phyloP scores from a whole-genome alignment of 768 basidiomycete species.

The Daedaleopsis nitida region DNA sequence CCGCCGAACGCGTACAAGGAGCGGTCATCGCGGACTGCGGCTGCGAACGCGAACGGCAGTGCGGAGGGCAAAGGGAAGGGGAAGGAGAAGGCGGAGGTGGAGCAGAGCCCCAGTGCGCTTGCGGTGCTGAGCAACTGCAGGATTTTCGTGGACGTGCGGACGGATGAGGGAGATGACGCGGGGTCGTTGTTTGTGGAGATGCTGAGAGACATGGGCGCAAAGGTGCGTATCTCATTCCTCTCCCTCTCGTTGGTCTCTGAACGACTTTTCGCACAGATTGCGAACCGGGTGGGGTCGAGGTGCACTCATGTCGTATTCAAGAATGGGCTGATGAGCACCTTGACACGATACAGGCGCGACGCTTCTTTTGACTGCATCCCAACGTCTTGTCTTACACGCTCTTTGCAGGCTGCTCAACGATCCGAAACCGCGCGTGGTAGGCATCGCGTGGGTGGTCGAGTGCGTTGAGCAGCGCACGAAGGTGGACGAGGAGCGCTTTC shows the following conservation, averaged over 20 bases:
- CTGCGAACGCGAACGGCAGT: slow-evolving; percentile 19
- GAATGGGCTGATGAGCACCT: slow-evolving; percentile 74
- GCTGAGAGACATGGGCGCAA: slow-evolving; percentile 77
- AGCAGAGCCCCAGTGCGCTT: slow-evolving; percentile 31
- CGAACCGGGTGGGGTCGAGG: slow-evolving; percentile 65
- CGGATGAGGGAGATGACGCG: slow-evolving; percentile 77
- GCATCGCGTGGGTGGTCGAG: slow-evolving; percentile 88
- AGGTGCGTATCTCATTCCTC: slow-evolving; percentile 47
- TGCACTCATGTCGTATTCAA: slow-evolving; percentile 89
- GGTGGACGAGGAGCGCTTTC: slow-evolving; percentile 66
- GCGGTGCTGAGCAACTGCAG: slow-evolving; percentile 71
- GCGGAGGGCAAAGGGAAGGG: slow-evolving; percentile 28
- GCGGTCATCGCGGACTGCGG: background rate
- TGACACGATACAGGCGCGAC: slow-evolving; percentile 68
- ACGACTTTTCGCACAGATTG: slow-evolving; percentile 45
- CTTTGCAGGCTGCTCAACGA: slow-evolving; percentile 57
- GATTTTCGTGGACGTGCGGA: slow-evolving; percentile 83
- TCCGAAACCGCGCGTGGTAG: slow-evolving; percentile 73
- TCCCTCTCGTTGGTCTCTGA: background rate
- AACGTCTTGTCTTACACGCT: background rate
- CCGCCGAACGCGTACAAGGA: slow-evolving; percentile 6
- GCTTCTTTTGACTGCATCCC: background rate
- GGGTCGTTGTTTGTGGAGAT: slow-evolving; percentile 82
- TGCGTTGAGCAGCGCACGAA: slow-evolving; percentile 69
- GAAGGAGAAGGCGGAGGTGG: slow-evolving; percentile 29